Conservation (phyloP, 371 early-diverging fungal genomes). For the Funneliformis caledonium region DNA sequence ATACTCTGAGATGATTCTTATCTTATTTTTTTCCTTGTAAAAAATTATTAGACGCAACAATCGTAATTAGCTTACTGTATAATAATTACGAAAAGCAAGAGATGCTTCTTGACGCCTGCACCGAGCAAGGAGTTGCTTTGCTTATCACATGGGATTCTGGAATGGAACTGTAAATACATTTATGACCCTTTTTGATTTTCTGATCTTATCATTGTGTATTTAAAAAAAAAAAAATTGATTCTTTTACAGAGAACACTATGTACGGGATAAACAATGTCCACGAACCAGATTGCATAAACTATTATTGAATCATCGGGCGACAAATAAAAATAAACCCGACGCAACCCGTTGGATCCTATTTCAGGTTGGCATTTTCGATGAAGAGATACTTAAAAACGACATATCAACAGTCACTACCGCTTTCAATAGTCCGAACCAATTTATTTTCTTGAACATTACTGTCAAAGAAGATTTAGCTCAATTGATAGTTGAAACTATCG, state of each 20-base stretch:
- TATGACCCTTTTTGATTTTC: not conserved
- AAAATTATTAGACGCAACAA: not conserved
- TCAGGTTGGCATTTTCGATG: conserved; percentile 26
- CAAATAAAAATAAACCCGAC: not conserved
- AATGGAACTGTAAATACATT: conserved; percentile 15
- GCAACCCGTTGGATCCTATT: conserved; percentile 13
- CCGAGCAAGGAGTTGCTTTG: not conserved
- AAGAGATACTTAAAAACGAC: conserved; percentile 7
- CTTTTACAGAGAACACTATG: not conserved
- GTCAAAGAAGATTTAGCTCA: conserved; percentile 24
- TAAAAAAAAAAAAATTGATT: not conserved
- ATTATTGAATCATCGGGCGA: not conserved
- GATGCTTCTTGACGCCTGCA: conserved; percentile 5
- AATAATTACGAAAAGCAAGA: conserved; percentile 20
- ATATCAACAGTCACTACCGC: conserved; percentile 24
- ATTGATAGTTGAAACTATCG: not conserved
- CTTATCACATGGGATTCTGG: conserved; percentile 17
- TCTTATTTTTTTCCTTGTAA: not conserved
- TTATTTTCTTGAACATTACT: conserved; percentile 12
- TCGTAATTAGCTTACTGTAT: conserved; percentile 11
- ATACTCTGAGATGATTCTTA: not conserved
- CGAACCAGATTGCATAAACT: conserved; percentile 6
- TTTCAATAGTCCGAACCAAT: conserved; percentile 19
- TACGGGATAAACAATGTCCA: conserved; percentile 13
- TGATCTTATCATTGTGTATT: not conserved